A percentile compares a stretch with the other conserved stretches of the same genome.
These are phyloP conservation scores for Trichoderma lentiforme DNA, from an alignment of 2,329 filamentous ascomycete genomes.

Conservation along the genomic window DNA sequence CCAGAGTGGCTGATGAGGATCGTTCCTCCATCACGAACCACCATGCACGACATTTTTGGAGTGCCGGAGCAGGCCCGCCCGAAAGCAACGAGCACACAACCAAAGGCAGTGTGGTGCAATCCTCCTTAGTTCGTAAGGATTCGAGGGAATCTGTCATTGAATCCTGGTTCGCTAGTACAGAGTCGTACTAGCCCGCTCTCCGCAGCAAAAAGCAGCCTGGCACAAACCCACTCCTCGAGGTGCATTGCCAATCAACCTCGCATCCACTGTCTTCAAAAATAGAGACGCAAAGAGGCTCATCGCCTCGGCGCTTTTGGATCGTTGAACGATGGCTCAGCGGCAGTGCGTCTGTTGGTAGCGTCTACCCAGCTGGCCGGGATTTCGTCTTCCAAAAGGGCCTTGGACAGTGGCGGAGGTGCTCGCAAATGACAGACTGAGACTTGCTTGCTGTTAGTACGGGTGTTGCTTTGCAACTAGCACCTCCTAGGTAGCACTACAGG, in stretches of 20 bases:
- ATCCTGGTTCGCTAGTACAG: background rate
- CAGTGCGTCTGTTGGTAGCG: background rate
- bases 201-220: background rate
- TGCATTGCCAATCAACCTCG: background rate
- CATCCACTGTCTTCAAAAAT: background rate
- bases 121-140: background rate
- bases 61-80: background rate
- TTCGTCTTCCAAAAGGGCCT: background rate
- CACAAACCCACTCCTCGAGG: background rate
- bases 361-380: background rate
- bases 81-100: background rate
- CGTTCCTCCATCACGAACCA: background rate
- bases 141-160: background rate
- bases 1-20: constrained; percentile 2
- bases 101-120: background rate
- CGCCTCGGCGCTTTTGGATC: background rate
- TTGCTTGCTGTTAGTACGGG: background rate
- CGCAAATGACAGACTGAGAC: background rate
- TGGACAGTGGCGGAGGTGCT: background rate
- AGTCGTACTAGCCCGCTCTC: background rate
- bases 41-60: constrained; percentile 4
- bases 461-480: background rate
- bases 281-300: background rate
- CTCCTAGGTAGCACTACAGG: background rate
- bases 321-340: background rate